Conservation (phyloP, 2,329 filamentous ascomycete species). For the Verticillium tricorpus region DNA sequence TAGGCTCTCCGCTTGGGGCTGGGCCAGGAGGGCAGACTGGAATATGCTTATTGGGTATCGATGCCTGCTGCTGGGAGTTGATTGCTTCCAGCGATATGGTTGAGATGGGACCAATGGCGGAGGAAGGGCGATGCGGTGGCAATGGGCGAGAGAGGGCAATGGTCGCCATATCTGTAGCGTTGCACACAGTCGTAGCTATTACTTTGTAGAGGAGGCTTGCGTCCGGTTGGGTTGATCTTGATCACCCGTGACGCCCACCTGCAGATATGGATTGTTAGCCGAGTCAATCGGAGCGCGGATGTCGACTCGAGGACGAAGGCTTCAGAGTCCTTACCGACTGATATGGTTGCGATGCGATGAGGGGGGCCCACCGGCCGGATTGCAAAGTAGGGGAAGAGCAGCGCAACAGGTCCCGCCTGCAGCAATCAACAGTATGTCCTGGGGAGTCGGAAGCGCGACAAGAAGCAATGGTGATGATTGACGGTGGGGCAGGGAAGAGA, state of each 20-base stretch:
- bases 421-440: no score
- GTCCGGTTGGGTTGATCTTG: not conserved
- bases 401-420: no score
- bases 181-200: no score
- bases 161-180: no score
- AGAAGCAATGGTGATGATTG: not conserved
- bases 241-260: not conserved
- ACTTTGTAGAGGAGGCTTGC: not conserved
- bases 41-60: conserved; percentile 84
- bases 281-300: not conserved
- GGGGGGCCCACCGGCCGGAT: no score
- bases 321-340: no score
- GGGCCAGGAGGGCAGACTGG: conserved; percentile 85
- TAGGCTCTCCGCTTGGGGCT: conserved; percentile 46
- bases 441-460: no score
- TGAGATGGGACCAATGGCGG: conserved; percentile 27
- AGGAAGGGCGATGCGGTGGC: conserved; percentile 37
- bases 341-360: no score
- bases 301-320: not conserved
- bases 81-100: conserved; percentile 30
- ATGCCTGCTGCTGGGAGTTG: conserved; percentile 23
- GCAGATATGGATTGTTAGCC: not conserved
- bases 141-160: conserved; percentile 48
- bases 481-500: no score
- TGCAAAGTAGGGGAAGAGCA: no score